Conservation (phyloP, 202 grass and related monocot genomes). For the Dendrocalamus latiflorus region DNA sequence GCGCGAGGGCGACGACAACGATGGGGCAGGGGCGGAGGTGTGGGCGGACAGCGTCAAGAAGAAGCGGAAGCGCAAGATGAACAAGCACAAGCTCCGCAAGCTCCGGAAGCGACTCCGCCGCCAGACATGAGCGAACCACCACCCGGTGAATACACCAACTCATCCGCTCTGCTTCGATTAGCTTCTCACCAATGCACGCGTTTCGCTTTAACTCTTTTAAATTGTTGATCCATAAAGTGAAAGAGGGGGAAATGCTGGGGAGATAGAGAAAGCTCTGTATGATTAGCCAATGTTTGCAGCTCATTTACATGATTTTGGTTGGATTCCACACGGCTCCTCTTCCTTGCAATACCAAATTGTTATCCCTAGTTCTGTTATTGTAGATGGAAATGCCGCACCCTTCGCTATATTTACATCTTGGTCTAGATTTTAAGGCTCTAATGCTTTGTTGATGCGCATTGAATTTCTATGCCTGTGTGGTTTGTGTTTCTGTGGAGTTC, state of each 20-base stretch:
- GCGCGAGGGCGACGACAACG: not conserved
- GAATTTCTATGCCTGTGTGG: not conserved
- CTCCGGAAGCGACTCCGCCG: conserved; percentile 77
- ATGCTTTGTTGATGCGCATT: not conserved
- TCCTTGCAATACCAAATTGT: not conserved
- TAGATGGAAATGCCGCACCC: not conserved
- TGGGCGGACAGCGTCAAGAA: conserved; percentile 99
- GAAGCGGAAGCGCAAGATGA: conserved; percentile 99
- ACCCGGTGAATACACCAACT: conserved; percentile 20
- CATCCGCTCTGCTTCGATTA: not conserved
- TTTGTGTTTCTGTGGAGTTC: not conserved
- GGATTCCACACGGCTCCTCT: not conserved
- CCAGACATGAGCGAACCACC: conserved; percentile 40
- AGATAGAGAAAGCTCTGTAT: not conserved
- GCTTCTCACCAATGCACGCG: not conserved
- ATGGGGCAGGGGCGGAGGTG: conserved; percentile 22
- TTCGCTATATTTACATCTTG: not conserved
- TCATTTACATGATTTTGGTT: conserved; percentile 8
- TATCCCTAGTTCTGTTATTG: not conserved
- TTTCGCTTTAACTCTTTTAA: not conserved
- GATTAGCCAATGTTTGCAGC: not conserved
- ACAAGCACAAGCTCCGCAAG: conserved; percentile 98
- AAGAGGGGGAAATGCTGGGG: not conserved
- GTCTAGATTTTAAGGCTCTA: not conserved
- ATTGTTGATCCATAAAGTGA: not conserved